Evolutionary conservation across 805 yeast species (phyloP), one percentile per base, ranked within the genome.

Genomic region (Komagataella populi): DNA sequence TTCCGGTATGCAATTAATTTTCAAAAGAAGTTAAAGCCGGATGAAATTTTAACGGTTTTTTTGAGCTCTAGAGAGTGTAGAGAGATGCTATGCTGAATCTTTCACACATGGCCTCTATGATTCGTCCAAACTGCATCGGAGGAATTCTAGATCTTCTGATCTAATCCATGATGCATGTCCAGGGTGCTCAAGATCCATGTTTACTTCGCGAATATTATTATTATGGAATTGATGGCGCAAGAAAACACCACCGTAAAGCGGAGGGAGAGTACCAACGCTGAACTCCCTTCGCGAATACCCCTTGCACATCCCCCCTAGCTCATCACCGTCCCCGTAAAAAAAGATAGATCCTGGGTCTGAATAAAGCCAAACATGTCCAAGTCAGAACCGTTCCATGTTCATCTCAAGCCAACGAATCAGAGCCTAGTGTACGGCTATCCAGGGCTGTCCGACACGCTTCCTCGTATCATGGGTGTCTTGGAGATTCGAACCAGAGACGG

Each of bases 381-480:
- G 39, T 30, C 47, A 17, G 50, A 48, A 36, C 50, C 50, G 6
- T 48, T 48, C 23, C 36, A 44, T 36, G 23, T 48, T 23, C 20
- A 30, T 17, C 18, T 48, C 16, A 48, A 44, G 12, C 46, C 50
- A 22, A 36, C 48, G 17, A 49, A 49, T 36, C 22, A 23, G 14
- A 23, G 18, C 30, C 39, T 44, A 44, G 47, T 49, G 22, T 44
- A 49, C 17, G 51, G 51, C 6, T 49, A 36, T 44, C 51, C 51
- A 14, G 51, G 51, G 43, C 5, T 49, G 12, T 47, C 51, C 8
- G 47, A 49, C 10, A 49, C 48, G 12, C 23, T 49, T 45, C 50
- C 50, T 2, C 45, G 50, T 10, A 43, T 43, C 16, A 44, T 16
- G 22, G 23, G 50, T 39, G 50, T 48, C 45, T 7, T 48, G 14